Conservation (phyloP, 495 filamentous ascomycete species). For the Trichoderma orchidacearum region DNA sequence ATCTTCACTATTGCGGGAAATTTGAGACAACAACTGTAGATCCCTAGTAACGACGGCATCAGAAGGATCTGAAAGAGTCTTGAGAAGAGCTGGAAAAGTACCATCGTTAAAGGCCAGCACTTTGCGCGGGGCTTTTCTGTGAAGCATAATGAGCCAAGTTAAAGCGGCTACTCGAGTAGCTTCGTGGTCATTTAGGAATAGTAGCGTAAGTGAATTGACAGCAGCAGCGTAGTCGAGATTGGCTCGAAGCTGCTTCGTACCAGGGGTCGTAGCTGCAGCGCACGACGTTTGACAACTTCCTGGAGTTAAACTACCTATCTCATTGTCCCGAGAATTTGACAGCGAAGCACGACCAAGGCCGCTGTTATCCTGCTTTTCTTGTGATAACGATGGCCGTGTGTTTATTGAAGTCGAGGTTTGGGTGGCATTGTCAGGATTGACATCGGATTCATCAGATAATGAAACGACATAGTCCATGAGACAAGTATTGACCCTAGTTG, state of each 20-base stretch:
- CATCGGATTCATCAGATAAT: constrained; percentile 56
- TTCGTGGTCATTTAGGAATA: constrained; percentile 95
- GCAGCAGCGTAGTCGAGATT: constrained; percentile 95
- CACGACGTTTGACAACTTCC: constrained; percentile 18
- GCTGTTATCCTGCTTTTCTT: constrained; percentile 42
- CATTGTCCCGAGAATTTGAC: constrained; percentile 37
- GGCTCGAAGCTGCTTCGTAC: constrained; percentile 33
- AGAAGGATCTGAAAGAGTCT: constrained; percentile 89
- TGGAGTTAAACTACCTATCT: constrained; percentile 40
- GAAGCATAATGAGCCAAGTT: constrained; percentile 94
- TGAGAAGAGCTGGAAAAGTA: constrained; percentile 89
- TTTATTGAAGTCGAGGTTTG: constrained; percentile 9
- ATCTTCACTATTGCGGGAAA: constrained; percentile 91
- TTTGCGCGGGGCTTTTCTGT: constrained; percentile 85
- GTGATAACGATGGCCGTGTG: constrained; percentile 32
- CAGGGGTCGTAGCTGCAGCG: constrained; percentile 31
- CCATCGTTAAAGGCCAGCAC: constrained; percentile 94
- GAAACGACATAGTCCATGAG: constrained; percentile 86
- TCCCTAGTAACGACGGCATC: constrained; percentile 95
- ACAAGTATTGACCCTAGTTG: constrained; percentile 75
- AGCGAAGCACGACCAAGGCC: constrained; percentile 36
- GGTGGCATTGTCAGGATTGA: constrained; percentile 8
- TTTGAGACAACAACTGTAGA: constrained; percentile 86
- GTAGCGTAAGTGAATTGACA: constrained; percentile 85
- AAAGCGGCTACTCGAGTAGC: constrained; percentile 86